These are phyloP conservation scores for Botrytis squamosa DNA, from an alignment of 2,329 filamentous ascomycete genomes.

Conservation along the genomic window DNA sequence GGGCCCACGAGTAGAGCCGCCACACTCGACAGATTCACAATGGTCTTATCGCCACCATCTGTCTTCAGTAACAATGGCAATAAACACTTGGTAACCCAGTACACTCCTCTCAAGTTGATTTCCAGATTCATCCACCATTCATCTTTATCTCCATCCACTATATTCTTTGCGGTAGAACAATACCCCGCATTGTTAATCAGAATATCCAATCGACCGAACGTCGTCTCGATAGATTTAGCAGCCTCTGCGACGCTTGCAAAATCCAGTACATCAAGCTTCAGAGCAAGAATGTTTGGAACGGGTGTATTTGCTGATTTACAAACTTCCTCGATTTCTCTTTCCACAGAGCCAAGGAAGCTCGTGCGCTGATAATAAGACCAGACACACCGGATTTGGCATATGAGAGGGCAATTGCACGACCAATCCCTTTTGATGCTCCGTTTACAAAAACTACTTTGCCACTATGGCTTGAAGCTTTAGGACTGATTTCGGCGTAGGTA, in stretches of 20 bases:
- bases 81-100: not conserved
- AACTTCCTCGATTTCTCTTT: not conserved
- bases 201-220: not conserved
- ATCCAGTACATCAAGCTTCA: not conserved
- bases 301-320: not conserved
- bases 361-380: not conserved
- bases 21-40: not conserved
- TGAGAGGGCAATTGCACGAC: not conserved
- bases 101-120: not conserved
- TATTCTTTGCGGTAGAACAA: fast-evolving
- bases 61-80: not conserved
- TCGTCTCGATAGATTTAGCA: not conserved
- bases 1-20: not conserved
- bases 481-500: not conserved
- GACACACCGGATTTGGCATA: not conserved
- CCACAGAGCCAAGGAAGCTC: not conserved
- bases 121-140: not conserved
- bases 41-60: not conserved
- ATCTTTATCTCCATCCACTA: not conserved
- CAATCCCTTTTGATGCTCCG: not conserved
- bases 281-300: not conserved
- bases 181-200: not conserved
- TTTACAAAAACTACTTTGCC: constrained; percentile 6
- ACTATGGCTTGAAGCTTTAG: not conserved
- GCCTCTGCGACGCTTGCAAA: not conserved